Conservation (phyloP, 140 eudicot genomes). For the Oenanthe javanica region DNA sequence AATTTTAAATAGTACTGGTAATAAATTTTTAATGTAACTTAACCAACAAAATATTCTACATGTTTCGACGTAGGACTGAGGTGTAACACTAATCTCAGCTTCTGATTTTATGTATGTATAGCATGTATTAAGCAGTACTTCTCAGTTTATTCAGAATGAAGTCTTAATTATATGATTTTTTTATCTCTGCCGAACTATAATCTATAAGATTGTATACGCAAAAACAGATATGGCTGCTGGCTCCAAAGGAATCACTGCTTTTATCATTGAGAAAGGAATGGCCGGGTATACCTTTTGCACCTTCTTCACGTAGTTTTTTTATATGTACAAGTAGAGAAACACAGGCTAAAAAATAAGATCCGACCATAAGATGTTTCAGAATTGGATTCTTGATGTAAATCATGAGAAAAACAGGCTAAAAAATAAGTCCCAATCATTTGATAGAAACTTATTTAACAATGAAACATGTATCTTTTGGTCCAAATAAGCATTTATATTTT, state of each 20-base stretch:
- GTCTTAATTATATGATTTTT: not conserved
- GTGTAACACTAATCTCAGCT: not conserved
- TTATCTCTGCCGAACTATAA: constrained; percentile 43
- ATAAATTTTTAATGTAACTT: too few relatives aligned
- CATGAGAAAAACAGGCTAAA: not conserved
- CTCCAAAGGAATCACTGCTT: constrained; percentile 2
- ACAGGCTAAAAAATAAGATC: too few relatives aligned
- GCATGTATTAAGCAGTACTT: not conserved
- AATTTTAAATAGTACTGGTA: too few relatives aligned
- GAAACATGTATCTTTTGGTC: too few relatives aligned
- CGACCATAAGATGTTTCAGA: not conserved
- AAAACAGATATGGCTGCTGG: constrained; percentile 5
- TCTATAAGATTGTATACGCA: constrained; percentile 3
- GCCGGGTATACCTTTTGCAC: not conserved
- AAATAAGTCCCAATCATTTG: not conserved
- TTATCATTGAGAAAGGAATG: not conserved
- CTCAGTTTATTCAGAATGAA: not conserved
- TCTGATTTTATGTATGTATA: not conserved
- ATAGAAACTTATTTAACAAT: too few relatives aligned
- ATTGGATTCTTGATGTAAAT: not conserved
- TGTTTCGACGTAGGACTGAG: too few relatives aligned
- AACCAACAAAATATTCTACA: too few relatives aligned
- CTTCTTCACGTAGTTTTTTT: too few relatives aligned
- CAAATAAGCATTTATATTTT: not conserved
- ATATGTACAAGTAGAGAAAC: not conserved